These are phyloP conservation scores for Nematocida homosporus DNA, from an alignment of 371 early-diverging fungal species.

Conservation along the genomic window DNA sequence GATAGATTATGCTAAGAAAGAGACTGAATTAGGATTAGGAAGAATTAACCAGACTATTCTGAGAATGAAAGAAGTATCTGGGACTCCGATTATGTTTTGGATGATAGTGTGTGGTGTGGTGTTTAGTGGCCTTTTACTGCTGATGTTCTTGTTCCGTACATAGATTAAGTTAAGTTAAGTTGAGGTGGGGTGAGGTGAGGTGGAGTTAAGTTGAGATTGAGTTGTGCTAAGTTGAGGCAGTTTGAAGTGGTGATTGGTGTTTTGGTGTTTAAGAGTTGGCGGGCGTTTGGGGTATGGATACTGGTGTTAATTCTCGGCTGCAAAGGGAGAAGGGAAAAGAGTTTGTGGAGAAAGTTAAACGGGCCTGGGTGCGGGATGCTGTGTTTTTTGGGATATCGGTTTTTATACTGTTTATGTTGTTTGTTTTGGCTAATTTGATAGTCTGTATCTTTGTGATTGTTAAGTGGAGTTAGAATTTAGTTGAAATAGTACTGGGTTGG, in stretches of 20 bases:
- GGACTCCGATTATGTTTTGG: constrained; percentile 23
- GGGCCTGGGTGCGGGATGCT: background rate
- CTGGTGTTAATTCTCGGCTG: background rate
- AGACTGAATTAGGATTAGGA: background rate
- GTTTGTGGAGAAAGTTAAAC: background rate
- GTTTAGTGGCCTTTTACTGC: background rate
- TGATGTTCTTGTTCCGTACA: background rate
- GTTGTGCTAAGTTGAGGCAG: background rate
- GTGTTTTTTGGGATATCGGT: background rate
- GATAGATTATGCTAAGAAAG: constrained; percentile 8
- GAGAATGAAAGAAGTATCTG: constrained; percentile 7
- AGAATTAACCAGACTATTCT: constrained; percentile 9
- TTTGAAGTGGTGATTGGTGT: background rate
- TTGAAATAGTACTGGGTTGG: too few relatives aligned
- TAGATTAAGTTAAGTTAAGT: background rate
- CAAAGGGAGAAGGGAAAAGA: background rate
- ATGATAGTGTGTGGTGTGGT: background rate
- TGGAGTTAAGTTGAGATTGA: background rate
- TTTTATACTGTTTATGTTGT: background rate
- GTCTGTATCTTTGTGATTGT: background rate
- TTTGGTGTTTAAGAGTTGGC: background rate
- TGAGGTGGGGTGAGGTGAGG: background rate
- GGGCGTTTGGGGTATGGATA: background rate
- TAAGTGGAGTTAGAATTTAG: background rate
- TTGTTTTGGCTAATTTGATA: background rate